Conservation (phyloP, 1,284 basidiomycete genomes). For the Volvariella surrecta region DNA sequence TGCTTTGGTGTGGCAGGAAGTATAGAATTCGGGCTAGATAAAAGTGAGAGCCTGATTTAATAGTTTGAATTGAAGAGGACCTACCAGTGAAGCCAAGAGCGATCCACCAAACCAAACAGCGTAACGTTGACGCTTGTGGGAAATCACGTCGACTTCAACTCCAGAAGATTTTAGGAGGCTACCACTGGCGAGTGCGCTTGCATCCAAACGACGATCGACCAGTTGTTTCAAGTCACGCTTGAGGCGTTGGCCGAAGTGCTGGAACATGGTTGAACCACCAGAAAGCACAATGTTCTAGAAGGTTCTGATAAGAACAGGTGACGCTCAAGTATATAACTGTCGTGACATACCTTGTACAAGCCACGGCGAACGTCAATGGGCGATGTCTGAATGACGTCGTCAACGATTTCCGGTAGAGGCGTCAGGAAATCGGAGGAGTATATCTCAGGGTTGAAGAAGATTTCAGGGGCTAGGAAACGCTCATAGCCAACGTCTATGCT, state of each 20-base stretch:
- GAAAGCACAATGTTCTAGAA: conserved; percentile 85
- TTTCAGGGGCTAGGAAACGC: conserved; percentile 97
- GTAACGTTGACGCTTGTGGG: conserved; percentile 96
- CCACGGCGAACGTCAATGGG: conserved; percentile 95
- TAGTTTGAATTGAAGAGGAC: conserved; percentile 20
- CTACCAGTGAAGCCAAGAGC: conserved; percentile 82
- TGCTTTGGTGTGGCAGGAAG: conserved; percentile 94
- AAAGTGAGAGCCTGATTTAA: conserved; percentile 9
- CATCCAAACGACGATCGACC: conserved; percentile 86
- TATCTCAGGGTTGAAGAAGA: conserved; percentile 99
- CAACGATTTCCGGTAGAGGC: conserved; percentile 94
- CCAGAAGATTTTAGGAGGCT: conserved; percentile 82
- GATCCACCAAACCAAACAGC: conserved; percentile 99
- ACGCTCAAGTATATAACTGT: background rate
- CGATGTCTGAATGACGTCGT: conserved; percentile 91
- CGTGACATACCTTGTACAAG: conserved; percentile 72
- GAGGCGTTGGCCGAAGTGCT: conserved; percentile 93
- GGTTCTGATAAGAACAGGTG: background rate
- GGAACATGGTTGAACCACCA: conserved; percentile 97
- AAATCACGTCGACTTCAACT: conserved; percentile 95
- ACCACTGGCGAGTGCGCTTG: conserved; percentile 70
- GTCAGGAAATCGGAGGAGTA: conserved; percentile 98
- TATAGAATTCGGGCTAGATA: conserved; percentile 88
- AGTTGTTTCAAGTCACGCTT: conserved; percentile 94
- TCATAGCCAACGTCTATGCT: conserved; percentile 94